Evolutionary conservation across 805 yeast genomes (phyloP), one percentile per base, ranked within the genome.

Genomic region (Lipomyces yamanashiensis): DNA sequence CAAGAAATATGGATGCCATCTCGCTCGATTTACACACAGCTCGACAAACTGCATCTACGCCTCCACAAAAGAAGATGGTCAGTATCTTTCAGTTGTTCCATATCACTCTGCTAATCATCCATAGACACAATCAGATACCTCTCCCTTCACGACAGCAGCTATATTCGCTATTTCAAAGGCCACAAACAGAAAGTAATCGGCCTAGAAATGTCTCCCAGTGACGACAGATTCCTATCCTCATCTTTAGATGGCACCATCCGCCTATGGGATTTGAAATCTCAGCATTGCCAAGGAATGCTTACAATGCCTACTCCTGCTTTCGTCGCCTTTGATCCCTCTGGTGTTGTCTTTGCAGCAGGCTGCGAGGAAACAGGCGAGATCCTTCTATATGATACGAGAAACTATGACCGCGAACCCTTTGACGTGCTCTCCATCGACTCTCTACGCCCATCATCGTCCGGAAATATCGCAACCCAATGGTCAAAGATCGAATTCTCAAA

Each of bases 1-100:
- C 36, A 92, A 92, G 77, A 95, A 95, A 73, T 95, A 95, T 71
- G 99, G 99, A 0, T 89, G 92, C 62, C 92, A 90, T 72, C 76
- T 90, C 44, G 97, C 97, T 1, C 81, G 85, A 52, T 95, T 95
- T 74, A 86, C 97, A 0, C 96, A 88, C 71, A 81, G 83, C 49
- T 86, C 85, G 51, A 81, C 83, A 61, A 86, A 87, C 70, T 87
- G 95, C 71, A 80, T 93, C 15, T 90, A 89, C 73, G 92, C 96
- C 0, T 89, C 97, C 5, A 91, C 98, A 0, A 84, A 85, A 73
- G 87, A 84, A 55, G 92, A 90, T 67, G 85, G 89, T 72, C 85
- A 85, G 58, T n/a, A 9, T n/a, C 5, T 8, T 12, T 15, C 1
- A 15, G 37, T 1, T 28, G 7, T 8, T 49, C 6, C 39, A 12